These are phyloP conservation scores for Cyberlindnera petersonii DNA, from an alignment of 805 yeast genomes.

Conservation along the genomic window DNA sequence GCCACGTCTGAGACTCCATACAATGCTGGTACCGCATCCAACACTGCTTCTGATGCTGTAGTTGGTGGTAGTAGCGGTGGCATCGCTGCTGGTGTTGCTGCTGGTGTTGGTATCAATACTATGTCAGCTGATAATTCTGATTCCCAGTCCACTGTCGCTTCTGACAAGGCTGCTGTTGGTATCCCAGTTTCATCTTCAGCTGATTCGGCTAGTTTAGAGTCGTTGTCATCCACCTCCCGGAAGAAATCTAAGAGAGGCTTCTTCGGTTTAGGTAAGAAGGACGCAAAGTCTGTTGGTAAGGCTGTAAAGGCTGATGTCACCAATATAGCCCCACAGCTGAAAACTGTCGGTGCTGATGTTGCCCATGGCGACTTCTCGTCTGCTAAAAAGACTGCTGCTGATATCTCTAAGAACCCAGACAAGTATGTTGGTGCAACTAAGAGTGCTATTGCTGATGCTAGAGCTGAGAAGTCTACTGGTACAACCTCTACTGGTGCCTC, in stretches of 20 bases:
- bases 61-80: constrained; percentile 5
- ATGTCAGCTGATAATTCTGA: too few relatives aligned
- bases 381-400: constrained; percentile 5
- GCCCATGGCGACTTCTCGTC: constrained; percentile 26
- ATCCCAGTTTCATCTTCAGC: constrained; percentile 10
- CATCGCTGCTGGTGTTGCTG: constrained; percentile 10
- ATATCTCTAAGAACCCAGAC: constrained; percentile 6
- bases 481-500: neutral
- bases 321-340: constrained; percentile 27
- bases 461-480: neutral
- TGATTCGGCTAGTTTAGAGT: too few relatives aligned
- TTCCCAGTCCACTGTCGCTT: constrained; percentile 6
- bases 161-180: constrained; percentile 7
- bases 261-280: constrained; percentile 13
- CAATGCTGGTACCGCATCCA: constrained; percentile 1
- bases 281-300: constrained; percentile 3
- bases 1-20: neutral
- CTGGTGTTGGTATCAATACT: constrained; percentile 7
- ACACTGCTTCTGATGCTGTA: constrained; percentile 1
- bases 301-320: constrained; percentile 16
- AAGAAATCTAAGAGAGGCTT: constrained; percentile 15
- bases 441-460: constrained; percentile 4
- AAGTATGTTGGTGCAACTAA: constrained; percentile 9
- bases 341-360: constrained; percentile 14
- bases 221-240: neutral